A percentile compares a stretch with the other conserved stretches of the same genome.
phyloP scores from a whole-genome alignment of 192 early-diverging fungal genomes.

The Podila clonocystis region DNA sequence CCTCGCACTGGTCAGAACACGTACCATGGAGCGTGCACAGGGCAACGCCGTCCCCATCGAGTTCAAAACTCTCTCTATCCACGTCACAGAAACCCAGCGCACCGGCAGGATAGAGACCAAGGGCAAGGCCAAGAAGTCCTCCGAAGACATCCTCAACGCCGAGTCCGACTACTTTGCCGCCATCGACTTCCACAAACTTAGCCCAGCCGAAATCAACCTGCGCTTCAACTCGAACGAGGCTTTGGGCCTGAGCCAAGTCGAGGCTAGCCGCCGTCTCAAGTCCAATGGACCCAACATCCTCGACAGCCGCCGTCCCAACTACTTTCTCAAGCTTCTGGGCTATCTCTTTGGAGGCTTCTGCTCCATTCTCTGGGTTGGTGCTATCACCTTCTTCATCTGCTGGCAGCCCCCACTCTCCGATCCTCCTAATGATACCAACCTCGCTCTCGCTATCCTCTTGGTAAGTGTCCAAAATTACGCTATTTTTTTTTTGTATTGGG shows the following conservation, averaged over 20 bases:
- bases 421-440: constrained; percentile 60
- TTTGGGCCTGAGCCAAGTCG: constrained; percentile 44
- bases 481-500: neutral
- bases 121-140: constrained; percentile 3
- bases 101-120: constrained; percentile 22
- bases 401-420: constrained; percentile 66
- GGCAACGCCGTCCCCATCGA: constrained; percentile 53
- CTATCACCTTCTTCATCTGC: constrained; percentile 73
- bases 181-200: constrained; percentile 56
- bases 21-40: constrained; percentile 45
- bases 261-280: constrained; percentile 35
- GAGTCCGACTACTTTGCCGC: constrained; percentile 51
- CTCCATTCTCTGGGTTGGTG: constrained; percentile 73
- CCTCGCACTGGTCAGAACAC: constrained; percentile 34
- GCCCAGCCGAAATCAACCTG: constrained; percentile 48
- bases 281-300: constrained; percentile 57
- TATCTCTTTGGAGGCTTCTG: constrained; percentile 82
- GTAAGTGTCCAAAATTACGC: constrained; percentile 7
- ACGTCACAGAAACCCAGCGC: constrained; percentile 53
- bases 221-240: constrained; percentile 51
- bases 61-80: constrained; percentile 58
- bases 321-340: constrained; percentile 49
- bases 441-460: constrained; percentile 69
- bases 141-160: constrained; percentile 17
- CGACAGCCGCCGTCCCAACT: constrained; percentile 52